Evolutionary conservation across 1,284 basidiomycete species (phyloP).

Genomic region (Rhodotorula sp.): DNA sequence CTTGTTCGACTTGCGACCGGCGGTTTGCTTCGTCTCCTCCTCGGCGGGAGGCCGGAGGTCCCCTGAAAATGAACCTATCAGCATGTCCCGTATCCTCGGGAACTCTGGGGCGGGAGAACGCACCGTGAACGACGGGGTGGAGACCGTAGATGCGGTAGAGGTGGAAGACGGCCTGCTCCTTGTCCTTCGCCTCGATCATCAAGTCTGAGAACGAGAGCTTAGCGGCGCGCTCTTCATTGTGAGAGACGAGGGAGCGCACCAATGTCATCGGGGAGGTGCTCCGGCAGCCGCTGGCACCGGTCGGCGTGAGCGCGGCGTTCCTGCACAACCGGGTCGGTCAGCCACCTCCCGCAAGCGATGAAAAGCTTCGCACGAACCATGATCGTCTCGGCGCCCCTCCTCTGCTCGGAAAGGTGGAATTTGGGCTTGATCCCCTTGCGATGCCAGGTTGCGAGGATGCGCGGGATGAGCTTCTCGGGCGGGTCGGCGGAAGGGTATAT

Average conservation of each 20-base stretch:
- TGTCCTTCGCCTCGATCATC: slow-evolving; percentile 92
- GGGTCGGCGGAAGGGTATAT: slow-evolving; percentile 54
- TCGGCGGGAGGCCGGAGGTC: slow-evolving; percentile 52
- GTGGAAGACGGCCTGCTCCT: slow-evolving; percentile 88
- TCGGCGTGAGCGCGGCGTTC: slow-evolving; percentile 80
- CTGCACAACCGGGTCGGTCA: slow-evolving; percentile 13
- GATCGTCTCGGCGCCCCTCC: slow-evolving; percentile 68
- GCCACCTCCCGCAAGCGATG: slow-evolving; percentile 24
- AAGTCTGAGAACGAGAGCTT: slow-evolving; percentile 56
- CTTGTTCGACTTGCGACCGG: slow-evolving; percentile 49
- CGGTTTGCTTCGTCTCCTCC: slow-evolving; percentile 52
- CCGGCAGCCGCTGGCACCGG: slow-evolving; percentile 66
- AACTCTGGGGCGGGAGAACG: not conserved
- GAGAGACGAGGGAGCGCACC: slow-evolving; percentile 39
- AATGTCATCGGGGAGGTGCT: slow-evolving; percentile 51
- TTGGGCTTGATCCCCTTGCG: slow-evolving; percentile 73
- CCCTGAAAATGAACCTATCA: slow-evolving; percentile 17
- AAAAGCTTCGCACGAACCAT: slow-evolving; percentile 53
- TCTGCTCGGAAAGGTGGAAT: slow-evolving; percentile 80
- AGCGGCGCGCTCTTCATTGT: not conserved
- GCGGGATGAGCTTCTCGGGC: slow-evolving; percentile 62
- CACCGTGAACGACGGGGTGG: slow-evolving; percentile 61
- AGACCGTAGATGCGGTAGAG: slow-evolving; percentile 75
- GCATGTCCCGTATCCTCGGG: not conserved
- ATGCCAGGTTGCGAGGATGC: slow-evolving; percentile 72